Conservation (phyloP, 1,139 yeast genomes). For the Blastobotrys indianensis region DNA sequence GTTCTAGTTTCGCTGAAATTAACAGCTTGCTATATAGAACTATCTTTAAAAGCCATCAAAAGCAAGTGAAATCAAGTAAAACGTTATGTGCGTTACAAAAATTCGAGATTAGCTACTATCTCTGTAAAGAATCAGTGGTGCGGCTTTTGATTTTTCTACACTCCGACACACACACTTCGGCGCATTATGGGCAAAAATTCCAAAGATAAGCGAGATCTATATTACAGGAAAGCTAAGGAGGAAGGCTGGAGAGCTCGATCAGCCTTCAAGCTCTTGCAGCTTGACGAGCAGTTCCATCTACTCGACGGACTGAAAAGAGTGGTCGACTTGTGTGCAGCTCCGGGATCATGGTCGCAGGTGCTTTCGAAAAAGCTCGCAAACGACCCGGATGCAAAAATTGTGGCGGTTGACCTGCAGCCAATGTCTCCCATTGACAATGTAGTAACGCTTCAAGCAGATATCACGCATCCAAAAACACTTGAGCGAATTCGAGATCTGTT, state of each 20-base stretch:
- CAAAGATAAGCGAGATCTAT: constrained; percentile 90
- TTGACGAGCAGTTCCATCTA: constrained; percentile 81
- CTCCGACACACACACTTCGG: too few relatives aligned
- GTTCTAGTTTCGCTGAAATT: too few relatives aligned
- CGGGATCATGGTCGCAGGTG: constrained; percentile 98
- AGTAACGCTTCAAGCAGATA: constrained; percentile 87
- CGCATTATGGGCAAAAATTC: constrained; percentile 81
- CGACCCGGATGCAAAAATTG: constrained; percentile 53
- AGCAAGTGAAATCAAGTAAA: too few relatives aligned
- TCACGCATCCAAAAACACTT: constrained; percentile 89
- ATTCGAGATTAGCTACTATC: too few relatives aligned
- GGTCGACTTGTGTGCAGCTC: constrained; percentile 97
- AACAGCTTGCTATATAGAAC: too few relatives aligned
- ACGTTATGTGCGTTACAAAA: too few relatives aligned
- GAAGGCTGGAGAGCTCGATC: constrained; percentile 97
- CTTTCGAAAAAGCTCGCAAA: constrained; percentile 41
- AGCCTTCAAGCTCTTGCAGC: constrained; percentile 84
- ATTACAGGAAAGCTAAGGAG: constrained; percentile 88
- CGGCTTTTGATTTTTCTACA: too few relatives aligned
- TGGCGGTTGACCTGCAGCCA: constrained; percentile 93
- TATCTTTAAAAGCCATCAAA: too few relatives aligned
- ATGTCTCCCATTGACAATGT: constrained; percentile 93
- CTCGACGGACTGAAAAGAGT: constrained; percentile 72
- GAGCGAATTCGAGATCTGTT: constrained; percentile 68
- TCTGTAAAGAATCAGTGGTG: too few relatives aligned